Evolutionary conservation across 495 filamentous ascomycete genomes (phyloP).

Genomic region (Thozetella sp.): DNA sequence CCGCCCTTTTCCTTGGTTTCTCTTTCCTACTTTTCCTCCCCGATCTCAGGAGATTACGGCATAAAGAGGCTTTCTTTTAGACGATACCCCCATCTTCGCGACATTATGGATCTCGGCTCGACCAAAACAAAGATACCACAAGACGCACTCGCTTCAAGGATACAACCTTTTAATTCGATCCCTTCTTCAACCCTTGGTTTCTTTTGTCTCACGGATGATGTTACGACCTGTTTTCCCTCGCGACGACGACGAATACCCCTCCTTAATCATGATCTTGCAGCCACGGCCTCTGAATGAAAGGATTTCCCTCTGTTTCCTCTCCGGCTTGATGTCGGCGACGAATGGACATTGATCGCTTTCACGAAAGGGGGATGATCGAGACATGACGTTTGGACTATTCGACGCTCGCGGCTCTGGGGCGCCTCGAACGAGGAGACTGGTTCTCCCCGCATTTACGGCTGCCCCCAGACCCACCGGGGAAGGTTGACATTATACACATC

Average conservation of each 20-base stretch:
- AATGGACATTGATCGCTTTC: conserved; percentile 16
- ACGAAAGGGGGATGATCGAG: conserved; percentile 27
- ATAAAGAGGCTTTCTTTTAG: conserved; percentile 42
- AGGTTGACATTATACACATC: conserved; percentile 27
- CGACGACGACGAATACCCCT: conserved; percentile 34
- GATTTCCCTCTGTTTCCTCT: conserved; percentile 11
- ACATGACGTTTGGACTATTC: conserved; percentile 24
- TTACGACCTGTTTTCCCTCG: conserved; percentile 31
- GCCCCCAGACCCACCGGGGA: conserved; percentile 2
- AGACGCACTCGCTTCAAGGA: conserved; percentile 29
- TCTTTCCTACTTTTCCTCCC: conserved; percentile 7
- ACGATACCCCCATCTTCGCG: conserved; percentile 30
- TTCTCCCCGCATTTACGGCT: conserved; percentile 6
- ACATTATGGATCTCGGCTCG: conserved; percentile 16
- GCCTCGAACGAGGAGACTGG: conserved; percentile 21
- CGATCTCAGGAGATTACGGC: conserved; percentile 20
- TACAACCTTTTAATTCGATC: conserved; percentile 11
- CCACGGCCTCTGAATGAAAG: conserved; percentile 28
- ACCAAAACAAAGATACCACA: conserved; percentile 14
- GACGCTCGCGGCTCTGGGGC: conserved; percentile 21
- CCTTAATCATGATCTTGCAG: conserved; percentile 24
- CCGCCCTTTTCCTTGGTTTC: conserved; percentile 10
- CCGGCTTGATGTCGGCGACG: conserved; percentile 40
- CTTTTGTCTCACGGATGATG: conserved; percentile 45
- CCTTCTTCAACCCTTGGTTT: conserved; percentile 29